phyloP scores from a whole-genome alignment of 2,329 filamentous ascomycete species.

The Cucurbitaria berberidis region DNA sequence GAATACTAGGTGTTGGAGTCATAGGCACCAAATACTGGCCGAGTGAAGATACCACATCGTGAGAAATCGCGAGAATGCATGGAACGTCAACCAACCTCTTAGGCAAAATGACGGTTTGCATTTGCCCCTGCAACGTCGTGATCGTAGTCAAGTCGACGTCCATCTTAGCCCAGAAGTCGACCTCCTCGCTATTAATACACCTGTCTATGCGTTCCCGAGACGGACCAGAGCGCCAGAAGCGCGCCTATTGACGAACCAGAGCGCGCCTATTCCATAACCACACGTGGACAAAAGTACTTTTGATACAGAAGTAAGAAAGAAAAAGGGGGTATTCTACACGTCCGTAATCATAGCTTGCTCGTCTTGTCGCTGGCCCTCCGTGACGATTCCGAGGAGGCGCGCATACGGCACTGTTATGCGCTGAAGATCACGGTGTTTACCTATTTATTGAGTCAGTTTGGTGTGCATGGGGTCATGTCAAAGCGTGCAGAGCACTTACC shows the following conservation, averaged over 20 bases:
- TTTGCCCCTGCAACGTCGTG: background rate
- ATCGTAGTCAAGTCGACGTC: background rate
- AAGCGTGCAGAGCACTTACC: constrained; percentile 66
- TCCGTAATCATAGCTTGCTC: constrained; percentile 47
- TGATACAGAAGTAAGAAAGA: background rate
- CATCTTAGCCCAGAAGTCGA: background rate
- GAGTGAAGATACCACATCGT: no score
- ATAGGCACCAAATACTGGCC: no score
- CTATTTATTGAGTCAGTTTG: constrained; percentile 58
- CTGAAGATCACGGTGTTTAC: constrained; percentile 94
- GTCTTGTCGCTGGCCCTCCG: constrained; percentile 33
- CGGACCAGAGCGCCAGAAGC: background rate
- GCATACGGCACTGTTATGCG: constrained; percentile 95
- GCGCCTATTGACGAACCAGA: background rate
- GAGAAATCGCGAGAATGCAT: no score
- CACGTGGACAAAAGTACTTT: background rate
- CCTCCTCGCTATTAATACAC: background rate
- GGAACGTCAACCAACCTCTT: no score
- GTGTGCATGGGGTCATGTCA: background rate
- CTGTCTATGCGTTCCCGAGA: background rate
- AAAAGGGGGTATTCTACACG: constrained; percentile 29
- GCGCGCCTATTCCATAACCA: background rate
- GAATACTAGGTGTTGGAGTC: no score
- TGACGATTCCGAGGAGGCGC: constrained; percentile 54
- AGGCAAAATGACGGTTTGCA: background rate